Base-by-base conservation (phyloP, 1,139 yeast species). In the Saccharomyces hybrid region DNA sequence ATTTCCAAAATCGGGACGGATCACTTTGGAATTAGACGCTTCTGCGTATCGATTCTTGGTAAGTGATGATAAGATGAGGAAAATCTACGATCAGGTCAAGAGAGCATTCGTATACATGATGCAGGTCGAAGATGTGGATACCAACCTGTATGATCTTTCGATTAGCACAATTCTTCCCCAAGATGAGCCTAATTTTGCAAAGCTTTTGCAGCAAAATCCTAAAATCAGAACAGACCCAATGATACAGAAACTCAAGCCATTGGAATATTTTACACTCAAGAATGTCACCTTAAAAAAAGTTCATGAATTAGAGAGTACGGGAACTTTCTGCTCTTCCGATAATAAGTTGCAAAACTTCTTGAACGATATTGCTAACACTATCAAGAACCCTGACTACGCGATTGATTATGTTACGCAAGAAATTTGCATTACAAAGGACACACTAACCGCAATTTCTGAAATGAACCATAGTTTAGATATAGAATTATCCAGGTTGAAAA, bases 311-410 rank as follows among this genome's bases (percentile, higher is more conserved):
- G 98, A 91, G 66, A 69, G 79, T 1, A 73, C 81, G 67, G 93
- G 91, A 2, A 73, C 78, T 51, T 77, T 90, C 9, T 74, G 85
- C 2, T 77, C 96, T 55, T 74, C 77, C 20, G 82, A 88, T 65
- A 83, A 87, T 32, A 57, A 59, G 41, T 89, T 85, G 68, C 99
- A 93, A 67, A 84, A 80, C 25, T 69, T 93, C 27, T 72, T 93
- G 56, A 90, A 90, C 65, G 89, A 87, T 58, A 85, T 93, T 57
- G 96, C 96, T 0, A 73, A 79, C 53, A 97, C 95, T 61, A 89
- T 93, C 61, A 83, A 84, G 64, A 82, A 88, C 44, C 90, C 90
- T 64, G 84, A 84, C 59, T 80, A 82, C 53, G 86, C 87, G 57
- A 78, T 96, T 57, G 69, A 79, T 14, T 75, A 79, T 41, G 76